A percentile compares a stretch with the other conserved stretches of the same genome.
phyloP scores from a whole-genome alignment of 306 rosid species.

The Canavalia gladiata region DNA sequence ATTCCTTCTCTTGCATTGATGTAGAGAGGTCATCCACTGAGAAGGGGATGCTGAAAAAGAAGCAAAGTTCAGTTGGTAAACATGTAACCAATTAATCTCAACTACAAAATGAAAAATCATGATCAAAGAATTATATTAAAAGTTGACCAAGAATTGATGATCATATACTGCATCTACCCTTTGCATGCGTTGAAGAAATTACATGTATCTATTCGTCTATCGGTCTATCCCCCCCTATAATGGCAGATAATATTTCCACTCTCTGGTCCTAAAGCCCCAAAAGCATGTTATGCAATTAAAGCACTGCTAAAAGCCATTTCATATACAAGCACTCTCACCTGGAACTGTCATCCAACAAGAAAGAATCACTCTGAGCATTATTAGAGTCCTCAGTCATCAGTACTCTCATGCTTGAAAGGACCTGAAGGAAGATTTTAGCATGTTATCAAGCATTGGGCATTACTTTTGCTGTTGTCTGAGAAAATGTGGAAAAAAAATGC shows the following conservation, averaged over 20 bases:
- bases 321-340: conserved; percentile 65
- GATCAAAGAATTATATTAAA: conserved; percentile 8
- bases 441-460: conserved; percentile 41
- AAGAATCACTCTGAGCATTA: conserved; percentile 91
- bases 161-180: conserved; percentile 14
- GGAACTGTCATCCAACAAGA: conserved; percentile 97
- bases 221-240: not conserved
- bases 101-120: not conserved
- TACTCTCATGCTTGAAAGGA: conserved; percentile 93
- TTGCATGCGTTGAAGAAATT: conserved; percentile 31
- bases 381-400: conserved; percentile 99
- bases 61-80: conserved; percentile 5
- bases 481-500: conserved; percentile 43
- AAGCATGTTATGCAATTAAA: conserved; percentile 26
- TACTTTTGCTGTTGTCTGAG: conserved; percentile 19
- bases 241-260: conserved; percentile 24
- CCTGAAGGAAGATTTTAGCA: conserved; percentile 64
- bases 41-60: conserved; percentile 86
- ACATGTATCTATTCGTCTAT: conserved; percentile 20
- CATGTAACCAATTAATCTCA: conserved; percentile 13
- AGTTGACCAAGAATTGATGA: conserved; percentile 13
- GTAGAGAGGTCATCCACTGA: conserved; percentile 97
- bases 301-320: conserved; percentile 34
- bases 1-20: conserved; percentile 84
- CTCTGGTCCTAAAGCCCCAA: conserved; percentile 35